Conservation (phyloP, 2,329 filamentous ascomycete genomes). For the Sphaerostilbella broomeana region DNA sequence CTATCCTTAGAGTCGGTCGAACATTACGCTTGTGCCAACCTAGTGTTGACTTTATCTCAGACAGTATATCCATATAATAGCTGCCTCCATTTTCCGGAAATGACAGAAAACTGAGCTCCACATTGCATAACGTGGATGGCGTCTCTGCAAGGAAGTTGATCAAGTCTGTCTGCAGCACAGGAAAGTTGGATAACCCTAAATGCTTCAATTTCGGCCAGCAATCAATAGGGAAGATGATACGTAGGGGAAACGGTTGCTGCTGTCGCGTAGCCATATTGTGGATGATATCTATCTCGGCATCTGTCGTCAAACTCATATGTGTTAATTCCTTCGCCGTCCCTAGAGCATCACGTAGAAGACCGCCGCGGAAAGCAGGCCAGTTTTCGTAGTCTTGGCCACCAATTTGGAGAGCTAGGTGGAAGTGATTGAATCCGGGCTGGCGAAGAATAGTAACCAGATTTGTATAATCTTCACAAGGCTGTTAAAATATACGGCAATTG, state of each 20-base stretch:
- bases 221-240: conserved; percentile 24
- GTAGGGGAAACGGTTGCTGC: conserved; percentile 17
- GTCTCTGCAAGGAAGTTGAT: neutral
- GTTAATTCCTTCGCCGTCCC: neutral
- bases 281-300: neutral
- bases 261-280: no score
- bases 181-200: conserved; percentile 24
- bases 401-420: neutral
- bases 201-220: conserved; percentile 24
- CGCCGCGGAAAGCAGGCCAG: neutral
- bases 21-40: neutral
- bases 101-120: neutral
- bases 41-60: neutral
- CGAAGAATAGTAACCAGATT: neutral
- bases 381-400: neutral
- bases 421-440: neutral
- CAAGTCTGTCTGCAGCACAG: conserved; percentile 19
- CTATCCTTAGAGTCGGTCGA: neutral
- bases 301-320: neutral
- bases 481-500: neutral
- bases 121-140: neutral
- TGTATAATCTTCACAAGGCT: neutral
- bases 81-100: neutral
- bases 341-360: neutral
- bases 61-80: neutral